Evolutionary conservation across 2,329 filamentous ascomycete genomes (phyloP), one percentile per base, ranked within the genome.

Genomic region (Colletotrichum karsti): DNA sequence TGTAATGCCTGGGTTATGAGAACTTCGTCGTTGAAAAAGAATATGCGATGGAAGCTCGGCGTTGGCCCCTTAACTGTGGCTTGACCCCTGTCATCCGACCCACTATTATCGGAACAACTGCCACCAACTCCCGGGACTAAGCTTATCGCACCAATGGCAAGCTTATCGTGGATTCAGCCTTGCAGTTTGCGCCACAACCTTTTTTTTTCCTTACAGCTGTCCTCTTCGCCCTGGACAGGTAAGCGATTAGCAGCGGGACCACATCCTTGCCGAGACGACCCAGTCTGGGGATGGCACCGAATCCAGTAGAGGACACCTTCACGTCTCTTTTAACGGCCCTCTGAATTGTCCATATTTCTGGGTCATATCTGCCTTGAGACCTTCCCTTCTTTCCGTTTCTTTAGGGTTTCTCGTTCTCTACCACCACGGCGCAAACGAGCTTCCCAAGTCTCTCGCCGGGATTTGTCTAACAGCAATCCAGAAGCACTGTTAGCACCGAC

Each of bases 191-290:
- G 62, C 66, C 63, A 60, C 62, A 55, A 53, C 55, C 50, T 54
- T 57, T 69, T 53, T 57, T 48, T 54, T 60, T 68, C 42, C 37
- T 59, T 65, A 68, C 60, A 68, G 65, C 65, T 68, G 65, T 68
- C 65, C 65, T 68, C 65, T 68, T 68, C 60, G 60, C 60, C n/a
- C 54, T 58, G 65, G 61, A 53, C 61, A 68, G 44, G 65, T 68
- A 64, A 59, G 41, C 60, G 22, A 53, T 55, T 54, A 35, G 22
- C 35, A 61, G n/a, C n/a, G 57, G 44, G 44, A 60, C 57, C 30
- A 41, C 44, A 20, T 18, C 46, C 53, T 48, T 59, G 24, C 44
- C 64, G 51, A 57, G 42, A 63, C 58, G 28, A 64, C 61, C 54
- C 64, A 67, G 44, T 59, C 46, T 53, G 60, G 44, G 60, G 56